Evolutionary conservation across 768 basidiomycete genomes (phyloP).

Genomic region (Lyophyllum decastes): DNA sequence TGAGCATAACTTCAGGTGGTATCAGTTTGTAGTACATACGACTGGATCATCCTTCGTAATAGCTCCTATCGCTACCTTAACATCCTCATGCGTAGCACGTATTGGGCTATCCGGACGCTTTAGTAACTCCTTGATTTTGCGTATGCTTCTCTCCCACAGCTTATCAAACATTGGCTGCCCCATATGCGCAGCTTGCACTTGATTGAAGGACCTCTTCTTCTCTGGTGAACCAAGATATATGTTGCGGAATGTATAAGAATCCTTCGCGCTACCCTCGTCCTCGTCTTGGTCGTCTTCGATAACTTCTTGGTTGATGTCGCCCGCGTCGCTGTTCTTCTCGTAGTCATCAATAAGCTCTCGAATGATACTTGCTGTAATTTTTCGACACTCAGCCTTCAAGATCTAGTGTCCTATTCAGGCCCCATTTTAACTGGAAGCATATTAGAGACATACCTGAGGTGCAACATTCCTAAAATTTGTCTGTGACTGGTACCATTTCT

Average conservation of each 20-base stretch:
- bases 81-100: not conserved
- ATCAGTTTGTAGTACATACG: too few species aligned
- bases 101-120: not conserved
- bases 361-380: too few species aligned
- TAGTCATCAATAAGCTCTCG: too few species aligned
- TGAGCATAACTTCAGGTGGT: not conserved
- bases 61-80: not conserved
- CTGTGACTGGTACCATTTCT: constrained; percentile 24
- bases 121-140: not conserved
- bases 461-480: too few species aligned
- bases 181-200: too few species aligned
- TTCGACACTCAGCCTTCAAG: constrained; percentile 10
- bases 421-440: not conserved
- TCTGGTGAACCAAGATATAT: constrained; percentile 8
- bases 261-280: not conserved
- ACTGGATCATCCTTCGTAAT: too few species aligned
- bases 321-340: too few species aligned
- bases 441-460: too few species aligned
- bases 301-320: too few species aligned
- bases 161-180: too few species aligned
- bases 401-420: constrained; percentile 1
- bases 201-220: too few species aligned
- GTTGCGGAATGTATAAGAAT: not conserved
- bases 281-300: not conserved
- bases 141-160: too few species aligned